Conservation (phyloP, 805 yeast species). For the Candida namnaoensis region DNA sequence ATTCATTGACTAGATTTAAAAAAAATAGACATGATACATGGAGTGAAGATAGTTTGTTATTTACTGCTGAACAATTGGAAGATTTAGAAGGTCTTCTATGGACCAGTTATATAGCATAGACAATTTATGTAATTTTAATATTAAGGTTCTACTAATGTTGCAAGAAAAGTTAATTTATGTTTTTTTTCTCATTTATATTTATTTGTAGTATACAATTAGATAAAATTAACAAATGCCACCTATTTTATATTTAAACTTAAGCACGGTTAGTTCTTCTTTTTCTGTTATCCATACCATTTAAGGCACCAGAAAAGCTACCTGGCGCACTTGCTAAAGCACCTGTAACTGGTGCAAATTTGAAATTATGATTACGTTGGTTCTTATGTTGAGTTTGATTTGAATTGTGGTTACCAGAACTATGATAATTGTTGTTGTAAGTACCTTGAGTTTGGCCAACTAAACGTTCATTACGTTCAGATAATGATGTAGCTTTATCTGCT, state of each 20-base stretch:
- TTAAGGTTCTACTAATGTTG: not conserved
- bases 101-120: constrained; percentile 79
- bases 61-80: constrained; percentile 72
- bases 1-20: constrained; percentile 73
- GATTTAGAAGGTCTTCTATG: constrained; percentile 91
- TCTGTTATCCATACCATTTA: constrained; percentile 26
- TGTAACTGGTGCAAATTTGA: constrained; percentile 22
- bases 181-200: no score
- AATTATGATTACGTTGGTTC: constrained; percentile 18
- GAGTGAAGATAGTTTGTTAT: constrained; percentile 78
- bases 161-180: not conserved
- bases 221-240: not conserved
- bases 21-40: constrained; percentile 92
- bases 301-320: constrained; percentile 25
- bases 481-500: constrained; percentile 70
- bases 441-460: constrained; percentile 45
- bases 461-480: constrained; percentile 81
- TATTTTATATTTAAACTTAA: not conserved
- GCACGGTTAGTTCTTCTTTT: constrained; percentile 16
- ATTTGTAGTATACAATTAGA: not conserved
- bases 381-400: constrained; percentile 15
- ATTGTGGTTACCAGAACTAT: constrained; percentile 7
- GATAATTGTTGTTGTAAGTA: constrained; percentile 6
- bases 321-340: constrained; percentile 25
- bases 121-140: no score